phyloP scores from a whole-genome alignment of 768 basidiomycete species.

The Mycena galericulata region DNA sequence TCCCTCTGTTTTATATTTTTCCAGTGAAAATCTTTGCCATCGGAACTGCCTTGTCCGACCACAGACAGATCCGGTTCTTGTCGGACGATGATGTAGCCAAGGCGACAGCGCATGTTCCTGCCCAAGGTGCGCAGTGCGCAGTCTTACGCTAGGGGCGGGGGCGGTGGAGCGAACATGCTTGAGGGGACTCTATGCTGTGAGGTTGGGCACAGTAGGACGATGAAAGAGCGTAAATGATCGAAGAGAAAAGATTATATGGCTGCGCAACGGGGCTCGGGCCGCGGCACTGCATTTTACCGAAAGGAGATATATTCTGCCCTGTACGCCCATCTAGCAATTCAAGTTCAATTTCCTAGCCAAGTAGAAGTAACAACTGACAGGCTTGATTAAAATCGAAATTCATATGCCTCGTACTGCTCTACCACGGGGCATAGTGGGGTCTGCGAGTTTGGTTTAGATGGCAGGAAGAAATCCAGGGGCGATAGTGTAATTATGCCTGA shows the following conservation, averaged over 20 bases:
- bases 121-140: constrained; percentile 15
- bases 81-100: constrained; percentile 2
- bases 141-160: constrained; percentile 1
- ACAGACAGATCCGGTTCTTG: constrained; percentile 14
- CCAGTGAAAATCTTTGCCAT: constrained; percentile 7
- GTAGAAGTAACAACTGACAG: no score
- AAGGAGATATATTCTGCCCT: constrained; percentile 9
- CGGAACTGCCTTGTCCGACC: constrained; percentile 5
- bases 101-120: constrained; percentile 14
- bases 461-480: no score
- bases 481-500: no score
- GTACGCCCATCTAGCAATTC: constrained; percentile 6
- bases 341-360: no score
- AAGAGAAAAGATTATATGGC: neutral
- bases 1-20: constrained; percentile 10
- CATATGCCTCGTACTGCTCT: no score
- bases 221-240: neutral
- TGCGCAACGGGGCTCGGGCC: constrained; percentile 1
- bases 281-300: constrained; percentile 5
- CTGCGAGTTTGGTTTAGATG: no score
- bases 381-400: no score
- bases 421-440: no score
- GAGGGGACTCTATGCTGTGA: constrained; percentile 6
- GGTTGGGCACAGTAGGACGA: neutral
- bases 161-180: constrained; percentile 3